Conservation (phyloP, 2,329 filamentous ascomycete genomes). For the Ambrosiella xylebori region DNA sequence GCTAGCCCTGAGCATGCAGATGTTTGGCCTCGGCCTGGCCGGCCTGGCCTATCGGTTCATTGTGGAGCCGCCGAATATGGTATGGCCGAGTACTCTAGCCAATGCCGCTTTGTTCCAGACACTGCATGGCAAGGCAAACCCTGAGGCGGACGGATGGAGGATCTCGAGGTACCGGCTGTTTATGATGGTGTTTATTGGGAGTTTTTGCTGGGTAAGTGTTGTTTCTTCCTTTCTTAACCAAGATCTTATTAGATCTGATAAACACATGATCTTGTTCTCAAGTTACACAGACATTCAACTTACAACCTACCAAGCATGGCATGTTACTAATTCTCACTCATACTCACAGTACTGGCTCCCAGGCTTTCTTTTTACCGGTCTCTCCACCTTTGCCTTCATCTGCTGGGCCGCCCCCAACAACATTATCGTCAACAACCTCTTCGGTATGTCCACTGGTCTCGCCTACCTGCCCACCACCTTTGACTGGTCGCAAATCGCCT, state of each 20-base stretch:
- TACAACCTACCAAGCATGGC: slow-evolving; percentile 16
- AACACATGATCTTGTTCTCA: too few relatives aligned
- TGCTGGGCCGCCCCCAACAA: slow-evolving; percentile 44
- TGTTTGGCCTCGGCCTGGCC: slow-evolving; percentile 40
- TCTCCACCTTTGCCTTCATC: slow-evolving; percentile 40
- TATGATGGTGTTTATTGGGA: slow-evolving; percentile 34
- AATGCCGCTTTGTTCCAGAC: slow-evolving; percentile 34
- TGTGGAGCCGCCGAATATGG: slow-evolving; percentile 37
- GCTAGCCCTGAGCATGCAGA: slow-evolving; percentile 34
- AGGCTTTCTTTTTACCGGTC: slow-evolving; percentile 27
- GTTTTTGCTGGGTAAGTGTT: slow-evolving; percentile 25
- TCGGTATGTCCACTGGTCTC: slow-evolving; percentile 39
- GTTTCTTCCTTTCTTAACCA: slow-evolving; percentile 14
- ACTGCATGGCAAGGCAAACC: slow-evolving; percentile 29
- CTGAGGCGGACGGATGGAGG: slow-evolving; percentile 39
- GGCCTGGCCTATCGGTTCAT: slow-evolving; percentile 36
- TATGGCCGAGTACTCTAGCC: slow-evolving; percentile 39
- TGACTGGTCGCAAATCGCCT: slow-evolving; percentile 32
- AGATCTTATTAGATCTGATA: too few relatives aligned
- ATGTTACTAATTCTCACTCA: background rate
- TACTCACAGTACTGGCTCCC: slow-evolving; percentile 32
- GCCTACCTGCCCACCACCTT: slow-evolving; percentile 45
- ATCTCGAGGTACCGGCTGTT: slow-evolving; percentile 47
- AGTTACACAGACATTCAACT: too few relatives aligned
- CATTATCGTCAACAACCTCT: slow-evolving; percentile 41